phyloP scores from a whole-genome alignment of 2,329 filamentous ascomycete genomes.

The Exophiala calicioides region DNA sequence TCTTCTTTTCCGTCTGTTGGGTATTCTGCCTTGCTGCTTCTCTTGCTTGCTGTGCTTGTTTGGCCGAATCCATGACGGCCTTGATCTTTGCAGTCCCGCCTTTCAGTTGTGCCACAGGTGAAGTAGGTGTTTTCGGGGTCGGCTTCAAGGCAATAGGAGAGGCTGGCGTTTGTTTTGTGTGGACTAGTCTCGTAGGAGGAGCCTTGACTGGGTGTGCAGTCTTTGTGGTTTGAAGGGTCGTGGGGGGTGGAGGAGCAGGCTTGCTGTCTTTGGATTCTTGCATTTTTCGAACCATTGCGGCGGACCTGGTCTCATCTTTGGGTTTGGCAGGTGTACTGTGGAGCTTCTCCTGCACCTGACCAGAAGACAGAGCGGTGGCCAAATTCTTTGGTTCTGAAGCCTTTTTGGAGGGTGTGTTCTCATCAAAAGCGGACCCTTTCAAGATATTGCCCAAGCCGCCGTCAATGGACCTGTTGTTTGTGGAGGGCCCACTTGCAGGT shows the following conservation, averaged over 20 bases:
- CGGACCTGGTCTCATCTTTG: constrained; percentile 17
- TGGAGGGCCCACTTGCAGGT: background rate
- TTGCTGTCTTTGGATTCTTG: constrained; percentile 12
- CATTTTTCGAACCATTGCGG: constrained; percentile 22
- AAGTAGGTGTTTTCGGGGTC: constrained; percentile 24
- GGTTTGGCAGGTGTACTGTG: constrained; percentile 16
- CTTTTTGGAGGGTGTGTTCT: constrained; percentile 20
- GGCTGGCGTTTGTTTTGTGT: constrained; percentile 17
- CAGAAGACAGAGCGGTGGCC: constrained; percentile 15
- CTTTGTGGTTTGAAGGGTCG: constrained; percentile 21
- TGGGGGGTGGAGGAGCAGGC: constrained; percentile 18
- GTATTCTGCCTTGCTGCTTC: constrained; percentile 17
- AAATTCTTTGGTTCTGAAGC: constrained; percentile 12
- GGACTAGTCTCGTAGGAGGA: constrained; percentile 22
- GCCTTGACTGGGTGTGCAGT: constrained; percentile 22
- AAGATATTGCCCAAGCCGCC: constrained; percentile 33
- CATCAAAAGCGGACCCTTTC: constrained; percentile 36
- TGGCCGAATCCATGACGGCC: constrained; percentile 34
- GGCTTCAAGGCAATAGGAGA: constrained; percentile 20
- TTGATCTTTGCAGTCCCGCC: constrained; percentile 34
- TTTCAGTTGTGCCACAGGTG: constrained; percentile 21
- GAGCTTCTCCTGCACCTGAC: constrained; percentile 12
- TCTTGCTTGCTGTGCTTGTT: constrained; percentile 32
- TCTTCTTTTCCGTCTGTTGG: constrained; percentile 1
- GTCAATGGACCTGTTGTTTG: constrained; percentile 5